Evolutionary conservation across 805 yeast species (phyloP).

Genomic region (Brettanomyces bruxellensis): DNA sequence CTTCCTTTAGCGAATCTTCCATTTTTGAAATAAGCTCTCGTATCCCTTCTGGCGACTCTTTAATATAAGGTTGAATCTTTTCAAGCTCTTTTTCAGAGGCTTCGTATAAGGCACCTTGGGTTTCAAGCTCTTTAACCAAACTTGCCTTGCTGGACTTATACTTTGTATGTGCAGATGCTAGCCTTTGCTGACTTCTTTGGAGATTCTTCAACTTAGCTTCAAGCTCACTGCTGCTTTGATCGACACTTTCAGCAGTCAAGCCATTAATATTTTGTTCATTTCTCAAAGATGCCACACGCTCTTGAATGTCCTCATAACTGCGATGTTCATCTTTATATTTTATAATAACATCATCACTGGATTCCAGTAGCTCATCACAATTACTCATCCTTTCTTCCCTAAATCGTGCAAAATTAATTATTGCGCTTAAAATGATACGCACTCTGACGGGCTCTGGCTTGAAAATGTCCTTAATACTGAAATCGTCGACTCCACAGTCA

Average conservation of each 20-base stretch:
- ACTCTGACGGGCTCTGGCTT: constrained; percentile 69
- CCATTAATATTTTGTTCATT: constrained; percentile 15
- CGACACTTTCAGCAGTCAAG: constrained; percentile 32
- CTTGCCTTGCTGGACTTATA: constrained; percentile 58
- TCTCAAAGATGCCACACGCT: constrained; percentile 13
- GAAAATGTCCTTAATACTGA: constrained; percentile 61
- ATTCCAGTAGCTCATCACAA: constrained; percentile 51
- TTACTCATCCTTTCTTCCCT: constrained; percentile 69
- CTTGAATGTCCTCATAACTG: constrained; percentile 30
- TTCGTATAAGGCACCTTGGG: constrained; percentile 44
- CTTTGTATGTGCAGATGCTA: constrained; percentile 51
- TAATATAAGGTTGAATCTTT: constrained; percentile 48
- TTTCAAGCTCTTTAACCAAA: constrained; percentile 50
- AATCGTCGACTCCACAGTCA: constrained; percentile 72
- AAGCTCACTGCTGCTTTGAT: constrained; percentile 42
- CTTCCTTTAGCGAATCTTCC: constrained; percentile 32
- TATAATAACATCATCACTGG: constrained; percentile 41
- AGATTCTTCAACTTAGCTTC: constrained; percentile 55
- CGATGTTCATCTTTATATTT: constrained; percentile 34
- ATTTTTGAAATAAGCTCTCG: constrained; percentile 45
- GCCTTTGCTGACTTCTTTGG: constrained; percentile 51
- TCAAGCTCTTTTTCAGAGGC: constrained; percentile 53
- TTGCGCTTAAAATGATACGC: constrained; percentile 64
- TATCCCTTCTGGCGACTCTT: constrained; percentile 51
- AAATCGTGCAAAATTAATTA: constrained; percentile 78